phyloP scores from a whole-genome alignment of 805 yeast genomes.

The Metschnikowia gelsemii region DNA sequence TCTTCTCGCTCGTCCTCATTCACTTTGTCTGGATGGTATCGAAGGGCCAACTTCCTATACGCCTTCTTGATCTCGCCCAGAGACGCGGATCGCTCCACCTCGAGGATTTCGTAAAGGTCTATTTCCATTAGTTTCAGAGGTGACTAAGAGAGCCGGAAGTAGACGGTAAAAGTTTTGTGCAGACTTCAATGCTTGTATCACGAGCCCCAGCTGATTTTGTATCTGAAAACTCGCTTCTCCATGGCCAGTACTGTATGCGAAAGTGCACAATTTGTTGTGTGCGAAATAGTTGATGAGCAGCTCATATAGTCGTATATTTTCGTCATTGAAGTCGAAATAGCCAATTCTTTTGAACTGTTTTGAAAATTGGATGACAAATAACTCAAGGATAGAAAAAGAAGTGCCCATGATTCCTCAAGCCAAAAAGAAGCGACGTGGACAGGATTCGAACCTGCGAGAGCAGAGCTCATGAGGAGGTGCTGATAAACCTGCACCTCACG shows the following conservation, averaged over 20 bases:
- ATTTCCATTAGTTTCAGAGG: constrained; percentile 11
- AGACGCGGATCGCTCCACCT: constrained; percentile 64
- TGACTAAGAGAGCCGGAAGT: no score
- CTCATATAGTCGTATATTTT: no score
- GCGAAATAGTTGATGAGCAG: no score
- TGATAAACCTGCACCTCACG: constrained; percentile 26
- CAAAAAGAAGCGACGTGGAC: constrained; percentile 25
- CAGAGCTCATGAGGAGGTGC: constrained; percentile 29
- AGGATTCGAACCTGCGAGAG: constrained; percentile 30
- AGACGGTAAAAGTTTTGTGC: neutral
- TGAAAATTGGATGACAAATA: neutral
- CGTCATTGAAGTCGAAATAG: neutral
- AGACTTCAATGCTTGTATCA: neutral
- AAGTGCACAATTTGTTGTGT: neutral
- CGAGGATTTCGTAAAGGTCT: constrained; percentile 64
- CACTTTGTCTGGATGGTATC: constrained; percentile 88
- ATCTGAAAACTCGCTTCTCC: constrained; percentile 5
- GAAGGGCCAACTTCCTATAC: constrained; percentile 77
- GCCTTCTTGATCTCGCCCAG: constrained; percentile 76
- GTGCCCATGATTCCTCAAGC: no score
- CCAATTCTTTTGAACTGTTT: neutral
- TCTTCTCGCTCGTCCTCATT: constrained; percentile 61
- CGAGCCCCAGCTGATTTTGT: constrained; percentile 3
- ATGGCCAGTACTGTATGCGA: constrained; percentile 9
- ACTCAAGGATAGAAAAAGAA: neutral